Evolutionary conservation across 2,329 filamentous ascomycete genomes (phyloP).

Genomic region (Botrytis sinoallii): DNA sequence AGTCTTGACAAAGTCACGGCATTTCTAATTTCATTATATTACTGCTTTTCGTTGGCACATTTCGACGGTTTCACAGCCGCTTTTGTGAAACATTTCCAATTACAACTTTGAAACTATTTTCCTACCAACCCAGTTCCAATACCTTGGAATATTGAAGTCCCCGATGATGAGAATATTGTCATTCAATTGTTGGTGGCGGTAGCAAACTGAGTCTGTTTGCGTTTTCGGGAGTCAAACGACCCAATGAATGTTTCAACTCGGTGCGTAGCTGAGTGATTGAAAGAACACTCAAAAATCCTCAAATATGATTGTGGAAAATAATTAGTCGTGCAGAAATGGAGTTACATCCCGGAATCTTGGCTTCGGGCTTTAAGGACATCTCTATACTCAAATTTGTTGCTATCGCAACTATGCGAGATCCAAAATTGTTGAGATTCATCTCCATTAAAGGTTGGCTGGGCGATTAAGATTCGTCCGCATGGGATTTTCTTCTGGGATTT

Average conservation of each 20-base stretch:
- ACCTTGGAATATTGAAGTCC: slow-evolving; percentile 13
- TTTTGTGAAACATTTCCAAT: slow-evolving; percentile 11
- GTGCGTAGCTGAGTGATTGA: not conserved
- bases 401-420: slow-evolving; percentile 10
- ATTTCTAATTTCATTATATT: slow-evolving; percentile 8
- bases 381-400: slow-evolving; percentile 1
- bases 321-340: not conserved
- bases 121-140: not conserved
- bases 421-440: not conserved
- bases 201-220: not conserved
- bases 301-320: not conserved
- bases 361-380: not conserved
- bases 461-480: not conserved
- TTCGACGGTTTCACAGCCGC: not conserved
- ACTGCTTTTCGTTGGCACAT: slow-evolving; percentile 1
- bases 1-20: not conserved
- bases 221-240: not conserved
- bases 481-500: not conserved
- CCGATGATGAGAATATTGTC: not conserved
- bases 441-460: not conserved
- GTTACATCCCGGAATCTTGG: not conserved
- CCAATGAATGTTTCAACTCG: not conserved
- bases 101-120: not conserved
- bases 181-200: not conserved
- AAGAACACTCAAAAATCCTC: not conserved